Base-by-base conservation (phyloP, 352 stramenopile species). In the Phytophthora meadii region DNA sequence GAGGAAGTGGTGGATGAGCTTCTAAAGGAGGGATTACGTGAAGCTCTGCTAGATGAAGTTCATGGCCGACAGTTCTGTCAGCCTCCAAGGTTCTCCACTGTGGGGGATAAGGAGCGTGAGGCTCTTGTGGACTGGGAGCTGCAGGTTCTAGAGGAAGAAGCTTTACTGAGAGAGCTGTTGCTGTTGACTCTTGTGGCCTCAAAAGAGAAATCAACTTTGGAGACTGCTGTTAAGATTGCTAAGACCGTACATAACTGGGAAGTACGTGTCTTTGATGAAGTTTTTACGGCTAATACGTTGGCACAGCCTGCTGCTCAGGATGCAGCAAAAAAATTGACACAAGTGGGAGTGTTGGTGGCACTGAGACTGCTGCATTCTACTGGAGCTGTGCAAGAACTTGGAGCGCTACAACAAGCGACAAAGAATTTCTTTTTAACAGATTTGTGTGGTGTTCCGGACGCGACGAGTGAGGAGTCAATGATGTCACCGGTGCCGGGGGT, bases 21-120 rank as follows among this genome's bases (percentile, higher is more conserved):
- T 22, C 41, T 85, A 3, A 77, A 80, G 22, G 83, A 92, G 46
- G 81, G 83, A 64, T 59, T 92, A 37, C 42, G 82, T 5, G 77
- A 83, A 22, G 77, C 68, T 63, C 64, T 92, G 12, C 28, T 90
- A 11, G 79, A 89, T 5, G 83, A 92, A 36, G n/a, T 90, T 8
- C 54, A 65, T 22, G 77, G 79, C 4, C 74, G 83, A 11, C 73
- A 81, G n/a, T 65, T 68, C 32, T 58, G 66, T 14, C 40, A 48
- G 28, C 68, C 73, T 6, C 81, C 81, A 0, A 65, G 58, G 15
- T 79, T 92, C 30, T 66, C 61, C 14, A 65, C 69, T 2, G 70
- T 83, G 10, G 53, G 76, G 0, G 48, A 41, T 1, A 59, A 51
- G 1, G 60, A 80, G 14, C 65, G 65, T 27, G 32, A 69, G 14